Evolutionary conservation across 2,329 filamentous ascomycete species (phyloP).

Genomic region (Phaeosphaeria sp.): DNA sequence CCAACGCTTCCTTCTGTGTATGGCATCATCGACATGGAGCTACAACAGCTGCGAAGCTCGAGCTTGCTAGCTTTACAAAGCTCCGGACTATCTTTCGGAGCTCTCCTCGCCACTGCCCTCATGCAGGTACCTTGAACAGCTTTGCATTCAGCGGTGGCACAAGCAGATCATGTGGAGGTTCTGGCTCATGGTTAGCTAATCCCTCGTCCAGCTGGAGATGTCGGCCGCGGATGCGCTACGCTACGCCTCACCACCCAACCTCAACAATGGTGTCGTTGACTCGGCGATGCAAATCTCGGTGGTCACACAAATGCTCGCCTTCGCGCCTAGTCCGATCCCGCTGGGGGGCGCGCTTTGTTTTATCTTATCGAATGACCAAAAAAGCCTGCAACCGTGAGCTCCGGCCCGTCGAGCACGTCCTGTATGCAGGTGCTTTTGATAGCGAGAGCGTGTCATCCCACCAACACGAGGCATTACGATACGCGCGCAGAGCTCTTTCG

Average conservation of each 20-base stretch:
- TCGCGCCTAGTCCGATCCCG: conserved; percentile 26
- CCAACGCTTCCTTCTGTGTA: neutral
- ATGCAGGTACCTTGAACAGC: conserved; percentile 39
- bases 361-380: conserved; percentile 37
- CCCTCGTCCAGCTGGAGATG: conserved; percentile 24
- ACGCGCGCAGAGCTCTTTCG: conserved; percentile 29
- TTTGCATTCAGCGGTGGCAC: conserved; percentile 25
- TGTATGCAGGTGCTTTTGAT: conserved; percentile 25
- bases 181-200: conserved; percentile 24
- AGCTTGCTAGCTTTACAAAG: neutral
- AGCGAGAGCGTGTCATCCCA: conserved; percentile 20
- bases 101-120: conserved; percentile 8
- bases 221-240: conserved; percentile 43
- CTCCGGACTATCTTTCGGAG: conserved; percentile 8
- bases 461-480: conserved; percentile 31
- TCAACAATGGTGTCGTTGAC: conserved; percentile 24
- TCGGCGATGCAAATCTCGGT: conserved; percentile 34
- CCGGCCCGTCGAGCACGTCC: conserved; percentile 18
- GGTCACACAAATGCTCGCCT: conserved; percentile 33
- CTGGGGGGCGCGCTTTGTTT: conserved; percentile 24
- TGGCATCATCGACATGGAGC: conserved; percentile 12
- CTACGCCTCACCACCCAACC: conserved; percentile 27
- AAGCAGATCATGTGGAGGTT: conserved; percentile 30
- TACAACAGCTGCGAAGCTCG: neutral
- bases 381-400: conserved; percentile 12